Evolutionary conservation across 495 filamentous ascomycete species (phyloP), one percentile per base, ranked within the genome.

Genomic region (Lentithecium fluviatile): DNA sequence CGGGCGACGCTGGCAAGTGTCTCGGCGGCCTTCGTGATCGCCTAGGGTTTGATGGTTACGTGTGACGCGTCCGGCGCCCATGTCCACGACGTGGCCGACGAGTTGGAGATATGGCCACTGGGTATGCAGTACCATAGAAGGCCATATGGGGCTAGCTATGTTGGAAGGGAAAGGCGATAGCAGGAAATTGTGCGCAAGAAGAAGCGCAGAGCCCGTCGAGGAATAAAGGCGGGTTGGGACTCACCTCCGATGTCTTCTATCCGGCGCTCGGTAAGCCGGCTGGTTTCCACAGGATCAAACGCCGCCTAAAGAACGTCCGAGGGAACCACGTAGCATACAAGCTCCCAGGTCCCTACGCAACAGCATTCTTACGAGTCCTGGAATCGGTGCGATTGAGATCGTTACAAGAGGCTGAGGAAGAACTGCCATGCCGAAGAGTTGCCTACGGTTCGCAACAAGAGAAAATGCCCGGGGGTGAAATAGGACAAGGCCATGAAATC

Each of bases 341-440:
- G 71, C 68, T 56, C 47, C 70, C 17, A 50, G 71, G 68, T 56
- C 47, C 70, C 17, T 73, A 84, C 65, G 80, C 82, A 25, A 76
- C 81, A 38, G 75, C 78, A 0, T 85, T 80, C 67, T 81, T 63
- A 75, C 0, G 81, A 82, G 56, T 84, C 84, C 70, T 83, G 81
- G 81, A 24, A 49, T 2, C 73, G 78, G 23, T 83, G 80, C 50
- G 76, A 85, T 51, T 67, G 72, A 21, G 43, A 70, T 8, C 74
- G 72, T 70, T 83, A 84, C 48, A 75, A 81, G 25, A 61, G 24
- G 7, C 46, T 83, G 64, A 75, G 82, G 7, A 58, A 67, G 23
- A 82, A 79, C 55, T 85, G 82, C 58, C 57, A 74, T 32, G 82
- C 82, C 0, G 66, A 55, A 7, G 67, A 68, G 17, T 65, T 85